Conservation (phyloP, 108 stramenopile genomes). For the Cylindrotheca closterium region DNA sequence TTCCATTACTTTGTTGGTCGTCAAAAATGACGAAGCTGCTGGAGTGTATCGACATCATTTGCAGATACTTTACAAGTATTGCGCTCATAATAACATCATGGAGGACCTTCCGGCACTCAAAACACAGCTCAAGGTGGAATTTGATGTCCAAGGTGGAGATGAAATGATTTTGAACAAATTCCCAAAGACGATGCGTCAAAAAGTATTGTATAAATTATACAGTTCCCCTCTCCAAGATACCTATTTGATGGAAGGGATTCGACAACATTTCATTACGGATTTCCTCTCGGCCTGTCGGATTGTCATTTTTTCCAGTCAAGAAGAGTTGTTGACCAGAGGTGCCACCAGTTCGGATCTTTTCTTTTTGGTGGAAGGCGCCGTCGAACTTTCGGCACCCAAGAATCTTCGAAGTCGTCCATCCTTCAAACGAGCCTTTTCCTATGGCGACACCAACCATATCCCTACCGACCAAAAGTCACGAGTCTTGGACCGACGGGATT, state of each 20-base stretch:
- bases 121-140: slow-evolving; percentile 47
- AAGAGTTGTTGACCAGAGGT: slow-evolving; percentile 43
- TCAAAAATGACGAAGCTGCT: slow-evolving; percentile 53
- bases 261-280: slow-evolving; percentile 50
- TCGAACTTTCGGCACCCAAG: slow-evolving; percentile 16
- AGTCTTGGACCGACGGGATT: slow-evolving; percentile 24
- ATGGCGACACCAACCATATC: no score
- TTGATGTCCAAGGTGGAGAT: slow-evolving; percentile 47
- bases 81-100: slow-evolving; percentile 15
- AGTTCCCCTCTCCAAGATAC: slow-evolving; percentile 36
- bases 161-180: slow-evolving; percentile 53
- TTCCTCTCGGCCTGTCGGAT: slow-evolving; percentile 46
- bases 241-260: slow-evolving; percentile 36
- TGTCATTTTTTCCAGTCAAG: slow-evolving; percentile 52
- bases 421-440: no score
- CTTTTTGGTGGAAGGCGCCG: slow-evolving; percentile 48
- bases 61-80: slow-evolving; percentile 30
- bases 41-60: slow-evolving; percentile 37
- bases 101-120: slow-evolving; percentile 24
- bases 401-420: no score
- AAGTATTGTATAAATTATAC: slow-evolving; percentile 45
- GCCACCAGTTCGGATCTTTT: slow-evolving; percentile 42
- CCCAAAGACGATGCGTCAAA: slow-evolving; percentile 36
- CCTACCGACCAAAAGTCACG: background rate
- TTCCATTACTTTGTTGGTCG: slow-evolving; percentile 56